phyloP scores from a whole-genome alignment of 441 rosid genomes.

The Pelargonium australe region DNA sequence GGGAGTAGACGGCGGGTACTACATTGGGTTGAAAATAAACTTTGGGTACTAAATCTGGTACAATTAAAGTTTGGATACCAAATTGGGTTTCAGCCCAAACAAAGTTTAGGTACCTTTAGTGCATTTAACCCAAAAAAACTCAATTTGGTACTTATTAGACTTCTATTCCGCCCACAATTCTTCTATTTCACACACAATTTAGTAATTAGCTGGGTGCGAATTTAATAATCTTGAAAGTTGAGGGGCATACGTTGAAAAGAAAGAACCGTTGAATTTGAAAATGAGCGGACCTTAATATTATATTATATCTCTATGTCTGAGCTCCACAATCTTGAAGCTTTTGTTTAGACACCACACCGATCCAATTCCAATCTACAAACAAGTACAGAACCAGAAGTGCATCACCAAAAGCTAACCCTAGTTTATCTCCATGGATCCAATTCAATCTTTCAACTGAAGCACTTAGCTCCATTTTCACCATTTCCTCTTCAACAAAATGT shows the following conservation, averaged over 20 bases:
- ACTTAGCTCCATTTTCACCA: constrained; percentile 3
- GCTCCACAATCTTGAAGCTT: not conserved
- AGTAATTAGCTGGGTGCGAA: not conserved
- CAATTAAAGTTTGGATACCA: too few species aligned
- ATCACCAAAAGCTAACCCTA: not conserved
- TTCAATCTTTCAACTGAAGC: not conserved
- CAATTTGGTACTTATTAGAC: too few species aligned
- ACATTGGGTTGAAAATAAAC: too few species aligned
- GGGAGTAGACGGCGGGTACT: too few species aligned
- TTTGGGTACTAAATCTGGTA: too few species aligned
- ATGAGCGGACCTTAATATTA: constrained; percentile 5
- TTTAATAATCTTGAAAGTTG: not conserved
- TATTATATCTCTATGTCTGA: not conserved
- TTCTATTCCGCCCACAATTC: too few species aligned
- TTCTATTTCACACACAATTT: too few species aligned
- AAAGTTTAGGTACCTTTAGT: too few species aligned
- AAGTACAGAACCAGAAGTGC: not conserved
- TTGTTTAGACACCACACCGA: not conserved
- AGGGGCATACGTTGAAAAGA: constrained; percentile 4
- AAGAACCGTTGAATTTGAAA: constrained; percentile 5
- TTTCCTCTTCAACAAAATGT: constrained; percentile 29
- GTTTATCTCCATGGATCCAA: not conserved
- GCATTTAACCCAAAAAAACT: too few species aligned
- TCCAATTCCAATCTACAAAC: not conserved
- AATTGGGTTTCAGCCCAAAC: too few species aligned